These are phyloP conservation scores for Mytilinidion resinicola DNA, from an alignment of 495 filamentous ascomycete species.

Conservation along the genomic window DNA sequence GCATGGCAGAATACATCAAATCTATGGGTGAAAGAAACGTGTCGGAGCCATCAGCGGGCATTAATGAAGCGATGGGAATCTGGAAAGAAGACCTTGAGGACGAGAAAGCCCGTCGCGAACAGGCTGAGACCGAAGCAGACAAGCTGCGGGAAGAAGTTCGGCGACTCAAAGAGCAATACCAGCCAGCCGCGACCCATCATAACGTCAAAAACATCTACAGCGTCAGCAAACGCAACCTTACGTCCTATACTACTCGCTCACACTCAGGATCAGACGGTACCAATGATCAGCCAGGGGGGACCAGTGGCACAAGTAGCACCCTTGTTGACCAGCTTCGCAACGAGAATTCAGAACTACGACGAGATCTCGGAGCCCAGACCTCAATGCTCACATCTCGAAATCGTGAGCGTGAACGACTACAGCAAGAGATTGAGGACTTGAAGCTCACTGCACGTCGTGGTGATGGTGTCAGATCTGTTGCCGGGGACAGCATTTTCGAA, in stretches of 20 bases:
- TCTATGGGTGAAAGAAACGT: conserved; percentile 59
- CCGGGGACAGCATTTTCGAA: conserved; percentile 87
- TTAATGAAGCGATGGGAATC: conserved; percentile 84
- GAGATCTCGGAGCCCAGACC: conserved; percentile 90
- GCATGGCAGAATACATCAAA: conserved; percentile 70
- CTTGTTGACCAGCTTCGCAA: conserved; percentile 77
- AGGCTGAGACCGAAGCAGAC: conserved; percentile 81
- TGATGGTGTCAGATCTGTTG: conserved; percentile 55
- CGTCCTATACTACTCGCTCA: conserved; percentile 54
- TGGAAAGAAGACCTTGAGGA: conserved; percentile 95
- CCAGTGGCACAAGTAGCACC: conserved; percentile 57
- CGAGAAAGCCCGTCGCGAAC: conserved; percentile 82
- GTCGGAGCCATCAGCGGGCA: conserved; percentile 60
- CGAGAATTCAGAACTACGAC: conserved; percentile 85
- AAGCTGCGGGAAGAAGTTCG: conserved; percentile 78
- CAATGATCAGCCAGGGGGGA: conserved; percentile 47
- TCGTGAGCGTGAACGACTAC: conserved; percentile 86
- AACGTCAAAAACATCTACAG: conserved; percentile 54
- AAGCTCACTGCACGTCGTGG: conserved; percentile 75
- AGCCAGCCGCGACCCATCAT: conserved; percentile 38
- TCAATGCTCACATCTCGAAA: conserved; percentile 97
- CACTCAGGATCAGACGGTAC: conserved; percentile 53
- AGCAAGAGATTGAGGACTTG: conserved; percentile 94
- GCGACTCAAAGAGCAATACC: conserved; percentile 60
- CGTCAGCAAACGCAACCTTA: conserved; percentile 52